These are phyloP conservation scores for Phytophthora lateralis DNA, from an alignment of 352 stramenopile genomes.

Conservation along the genomic window DNA sequence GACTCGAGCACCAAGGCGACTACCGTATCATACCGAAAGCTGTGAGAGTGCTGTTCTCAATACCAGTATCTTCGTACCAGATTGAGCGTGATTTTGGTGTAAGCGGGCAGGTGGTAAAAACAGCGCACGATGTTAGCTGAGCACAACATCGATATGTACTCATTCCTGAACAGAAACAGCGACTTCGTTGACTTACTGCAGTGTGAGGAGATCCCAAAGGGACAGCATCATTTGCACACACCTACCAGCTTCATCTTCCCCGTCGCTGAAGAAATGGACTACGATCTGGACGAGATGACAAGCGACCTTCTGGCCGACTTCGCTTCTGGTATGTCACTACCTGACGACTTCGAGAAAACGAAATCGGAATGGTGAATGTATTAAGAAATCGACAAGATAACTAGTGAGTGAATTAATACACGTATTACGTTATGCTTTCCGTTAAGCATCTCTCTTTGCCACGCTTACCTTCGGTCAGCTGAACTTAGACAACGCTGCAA, in stretches of 20 bases:
- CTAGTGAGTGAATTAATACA: too few species aligned
- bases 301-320: background rate
- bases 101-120: constrained; percentile 5
- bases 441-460: too few species aligned
- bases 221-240: constrained; percentile 9
- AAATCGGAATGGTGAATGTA: too few species aligned
- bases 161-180: constrained; percentile 16
- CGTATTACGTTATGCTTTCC: too few species aligned
- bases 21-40: constrained; percentile 24
- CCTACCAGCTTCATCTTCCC: constrained; percentile 4
- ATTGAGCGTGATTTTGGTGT: constrained; percentile 28
- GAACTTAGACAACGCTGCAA: too few species aligned
- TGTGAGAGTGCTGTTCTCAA: constrained; percentile 10
- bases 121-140: constrained; percentile 11
- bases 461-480: too few species aligned
- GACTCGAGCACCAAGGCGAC: constrained; percentile 1
- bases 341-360: too few species aligned
- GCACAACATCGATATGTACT: background rate
- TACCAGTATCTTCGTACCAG: constrained; percentile 10
- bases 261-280: too few species aligned
- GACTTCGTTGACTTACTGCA: constrained; percentile 23
- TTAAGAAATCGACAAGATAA: too few species aligned
- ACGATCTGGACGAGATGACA: background rate
- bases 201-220: constrained; percentile 21
- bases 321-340: too few species aligned